Percentiles rank a stretch among this genome's conserved stretches.
phyloP scores from a whole-genome alignment of 192 early-diverging fungal species.

The Mortierella claussenii region DNA sequence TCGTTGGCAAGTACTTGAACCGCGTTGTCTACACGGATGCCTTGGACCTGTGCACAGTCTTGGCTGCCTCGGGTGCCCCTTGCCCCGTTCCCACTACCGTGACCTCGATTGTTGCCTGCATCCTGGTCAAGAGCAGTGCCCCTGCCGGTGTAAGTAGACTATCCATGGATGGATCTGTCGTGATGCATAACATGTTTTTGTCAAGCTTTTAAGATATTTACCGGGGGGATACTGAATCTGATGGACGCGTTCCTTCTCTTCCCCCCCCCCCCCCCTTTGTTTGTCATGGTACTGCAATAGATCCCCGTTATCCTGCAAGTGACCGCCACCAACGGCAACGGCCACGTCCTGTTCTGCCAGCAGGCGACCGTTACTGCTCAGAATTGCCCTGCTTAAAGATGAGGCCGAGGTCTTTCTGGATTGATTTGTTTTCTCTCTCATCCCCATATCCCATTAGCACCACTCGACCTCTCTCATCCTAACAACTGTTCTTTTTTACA shows the following conservation, averaged over 20 bases:
- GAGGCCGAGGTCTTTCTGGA: not conserved
- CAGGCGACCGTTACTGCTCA: not conserved
- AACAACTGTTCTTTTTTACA: too few species aligned
- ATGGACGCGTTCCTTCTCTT: too few species aligned
- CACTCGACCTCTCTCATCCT: not conserved
- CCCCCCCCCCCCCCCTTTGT: too few species aligned
- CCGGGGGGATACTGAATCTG: too few species aligned
- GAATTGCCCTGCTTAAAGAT: not conserved
- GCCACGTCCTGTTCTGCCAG: not conserved
- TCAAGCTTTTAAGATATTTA: too few species aligned
- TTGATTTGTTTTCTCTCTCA: not conserved
- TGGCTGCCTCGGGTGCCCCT: slow-evolving; percentile 3
- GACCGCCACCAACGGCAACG: not conserved
- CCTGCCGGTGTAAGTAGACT: slow-evolving; percentile 26
- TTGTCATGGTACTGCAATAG: too few species aligned
- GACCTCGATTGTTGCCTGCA: slow-evolving; percentile 31
- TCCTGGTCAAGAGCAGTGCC: slow-evolving; percentile 26
- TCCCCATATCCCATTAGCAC: not conserved
- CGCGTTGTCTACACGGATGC: slow-evolving; percentile 28
- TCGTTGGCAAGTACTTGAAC: slow-evolving; percentile 15
- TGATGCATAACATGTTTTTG: too few species aligned
- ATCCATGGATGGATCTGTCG: too few species aligned
- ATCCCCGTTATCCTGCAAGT: not conserved
- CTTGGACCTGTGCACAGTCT: slow-evolving; percentile 14
- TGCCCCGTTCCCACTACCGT: slow-evolving; percentile 25